A percentile compares a stretch with the other conserved stretches of the same genome.
phyloP scores from a whole-genome alignment of 352 stramenopile genomes.

The Phytophthora kernoviae region DNA sequence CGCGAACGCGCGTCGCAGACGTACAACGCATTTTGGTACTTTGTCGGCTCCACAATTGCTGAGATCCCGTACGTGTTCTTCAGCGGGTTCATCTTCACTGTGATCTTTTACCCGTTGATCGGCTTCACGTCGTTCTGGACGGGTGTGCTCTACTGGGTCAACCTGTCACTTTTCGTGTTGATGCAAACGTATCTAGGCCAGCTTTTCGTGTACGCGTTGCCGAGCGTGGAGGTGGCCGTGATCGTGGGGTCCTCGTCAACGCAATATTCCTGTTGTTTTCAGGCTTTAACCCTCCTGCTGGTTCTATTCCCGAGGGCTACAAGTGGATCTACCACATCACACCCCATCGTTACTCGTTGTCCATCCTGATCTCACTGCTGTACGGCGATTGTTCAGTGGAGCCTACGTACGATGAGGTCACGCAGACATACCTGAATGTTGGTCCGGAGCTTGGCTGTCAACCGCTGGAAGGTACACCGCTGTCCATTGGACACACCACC shows the following conservation, averaged over 20 bases:
- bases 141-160: slow-evolving; percentile 44
- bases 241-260: slow-evolving; percentile 45
- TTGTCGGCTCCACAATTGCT: slow-evolving; percentile 64
- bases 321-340: slow-evolving; percentile 55
- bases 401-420: slow-evolving; percentile 25
- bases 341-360: slow-evolving; percentile 32
- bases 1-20: slow-evolving; percentile 66
- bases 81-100: slow-evolving; percentile 36
- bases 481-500: slow-evolving; percentile 24
- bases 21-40: slow-evolving; percentile 75
- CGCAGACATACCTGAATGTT: slow-evolving; percentile 25
- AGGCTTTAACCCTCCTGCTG: slow-evolving; percentile 58
- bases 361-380: slow-evolving; percentile 29
- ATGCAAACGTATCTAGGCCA: slow-evolving; percentile 47
- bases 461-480: slow-evolving; percentile 30
- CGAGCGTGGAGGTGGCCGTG: slow-evolving; percentile 40
- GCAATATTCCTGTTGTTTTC: slow-evolving; percentile 67
- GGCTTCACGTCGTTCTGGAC: slow-evolving; percentile 32
- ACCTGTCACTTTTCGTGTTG: slow-evolving; percentile 38
- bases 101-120: slow-evolving; percentile 51
- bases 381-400: slow-evolving; percentile 36
- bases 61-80: slow-evolving; percentile 66
- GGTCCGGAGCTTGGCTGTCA: slow-evolving; percentile 40
- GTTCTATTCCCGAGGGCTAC: slow-evolving; percentile 45
- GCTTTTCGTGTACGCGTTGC: slow-evolving; percentile 35